Percentiles rank a stretch among this genome's conserved stretches.
Evolutionary conservation across 2,329 filamentous ascomycete species (phyloP).

Genomic region (Bipolaris oryzae): DNA sequence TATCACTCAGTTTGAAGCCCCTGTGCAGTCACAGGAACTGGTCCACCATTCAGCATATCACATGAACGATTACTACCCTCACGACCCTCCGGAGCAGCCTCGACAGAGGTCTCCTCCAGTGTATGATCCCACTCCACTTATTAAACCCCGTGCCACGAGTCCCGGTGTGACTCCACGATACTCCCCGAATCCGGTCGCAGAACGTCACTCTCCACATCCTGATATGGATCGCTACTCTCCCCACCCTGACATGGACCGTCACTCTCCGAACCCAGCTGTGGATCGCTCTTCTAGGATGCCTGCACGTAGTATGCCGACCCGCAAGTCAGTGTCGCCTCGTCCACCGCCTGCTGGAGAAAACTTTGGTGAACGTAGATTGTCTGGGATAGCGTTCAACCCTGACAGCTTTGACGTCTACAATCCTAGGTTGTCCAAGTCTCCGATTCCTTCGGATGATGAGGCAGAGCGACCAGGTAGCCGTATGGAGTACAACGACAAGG

Average conservation of each 20-base stretch:
- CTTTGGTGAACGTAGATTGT: slow-evolving; percentile 56
- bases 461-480: slow-evolving; percentile 36
- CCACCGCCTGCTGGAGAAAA: slow-evolving; percentile 58
- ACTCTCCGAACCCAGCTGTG: slow-evolving; percentile 35
- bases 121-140: slow-evolving; percentile 50
- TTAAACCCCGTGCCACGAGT: slow-evolving; percentile 53
- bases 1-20: slow-evolving; percentile 41
- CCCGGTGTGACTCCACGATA: slow-evolving; percentile 46
- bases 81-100: slow-evolving; percentile 48
- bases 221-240: slow-evolving; percentile 24
- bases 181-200: slow-evolving; percentile 20
- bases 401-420: slow-evolving; percentile 79
- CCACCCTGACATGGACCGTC: slow-evolving; percentile 5
- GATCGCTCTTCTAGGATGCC: slow-evolving; percentile 49
- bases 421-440: slow-evolving; percentile 52
- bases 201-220: slow-evolving; percentile 24
- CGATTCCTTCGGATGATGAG: slow-evolving; percentile 33
- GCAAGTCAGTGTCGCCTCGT: slow-evolving; percentile 77
- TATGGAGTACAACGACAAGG: slow-evolving; percentile 59
- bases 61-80: slow-evolving; percentile 51
- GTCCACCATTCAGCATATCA: slow-evolving; percentile 35
- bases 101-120: slow-evolving; percentile 42
- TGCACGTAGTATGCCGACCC: slow-evolving; percentile 57
- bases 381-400: slow-evolving; percentile 72
- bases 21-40: slow-evolving; percentile 37